These are phyloP conservation scores for Brassica cretica DNA, from an alignment of 345 rosid species.

Conservation along the genomic window DNA sequence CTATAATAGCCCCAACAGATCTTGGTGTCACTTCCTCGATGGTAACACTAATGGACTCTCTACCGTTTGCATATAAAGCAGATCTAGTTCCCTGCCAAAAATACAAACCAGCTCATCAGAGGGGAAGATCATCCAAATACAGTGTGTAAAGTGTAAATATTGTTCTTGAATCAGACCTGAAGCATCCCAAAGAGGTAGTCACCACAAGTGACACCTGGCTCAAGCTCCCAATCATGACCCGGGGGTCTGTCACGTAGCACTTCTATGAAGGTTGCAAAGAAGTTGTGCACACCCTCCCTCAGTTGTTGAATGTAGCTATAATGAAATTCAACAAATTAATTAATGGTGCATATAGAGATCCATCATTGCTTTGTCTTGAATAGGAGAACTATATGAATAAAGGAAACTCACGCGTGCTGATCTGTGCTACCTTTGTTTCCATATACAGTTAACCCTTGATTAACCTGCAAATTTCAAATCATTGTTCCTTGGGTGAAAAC, in stretches of 20 bases:
- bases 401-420: constrained; percentile 91
- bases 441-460: constrained; percentile 93
- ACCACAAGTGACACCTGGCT: constrained; percentile 99
- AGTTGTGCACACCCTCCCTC: constrained; percentile 97
- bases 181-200: constrained; percentile 98
- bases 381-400: neutral
- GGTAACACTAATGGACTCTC: constrained; percentile 88
- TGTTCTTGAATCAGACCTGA: constrained; percentile 56
- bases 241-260: constrained; percentile 93
- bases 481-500: neutral
- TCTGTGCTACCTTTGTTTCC: constrained; percentile 99
- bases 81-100: constrained; percentile 89
- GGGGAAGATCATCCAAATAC: neutral
- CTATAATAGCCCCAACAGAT: constrained; percentile 83
- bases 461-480: constrained; percentile 61
- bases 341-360: neutral
- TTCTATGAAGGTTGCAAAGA: constrained; percentile 95
- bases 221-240: constrained; percentile 99
- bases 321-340: constrained; percentile 18
- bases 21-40: constrained; percentile 92
- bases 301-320: constrained; percentile 92
- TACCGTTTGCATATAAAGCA: constrained; percentile 82
- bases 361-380: neutral
- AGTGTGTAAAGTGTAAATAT: constrained; percentile 10
- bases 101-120: constrained; percentile 23